Conservation (phyloP, 345 rosid genomes). For the Brassica carinata region DNA sequence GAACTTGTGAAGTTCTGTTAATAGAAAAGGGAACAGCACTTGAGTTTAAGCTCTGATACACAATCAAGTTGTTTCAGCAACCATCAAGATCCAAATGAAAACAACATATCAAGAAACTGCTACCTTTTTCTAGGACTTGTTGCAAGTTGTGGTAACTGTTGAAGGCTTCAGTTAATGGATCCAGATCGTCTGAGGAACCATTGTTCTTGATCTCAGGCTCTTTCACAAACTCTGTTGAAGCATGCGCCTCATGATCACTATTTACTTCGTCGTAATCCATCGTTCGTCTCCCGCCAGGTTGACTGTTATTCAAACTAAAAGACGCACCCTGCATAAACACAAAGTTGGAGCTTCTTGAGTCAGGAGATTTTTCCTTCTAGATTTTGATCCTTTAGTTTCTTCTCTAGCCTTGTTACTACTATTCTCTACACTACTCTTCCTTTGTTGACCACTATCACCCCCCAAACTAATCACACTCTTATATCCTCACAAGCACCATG, state of each 20-base stretch:
- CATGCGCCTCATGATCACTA: conserved; percentile 50
- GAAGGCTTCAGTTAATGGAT: conserved; percentile 59
- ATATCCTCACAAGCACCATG: conserved; percentile 42
- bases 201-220: conserved; percentile 48
- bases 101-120: conserved; percentile 7
- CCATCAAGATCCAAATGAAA: conserved; percentile 6
- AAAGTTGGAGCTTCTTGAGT: conserved; percentile 86
- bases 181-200: conserved; percentile 44
- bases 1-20: conserved; percentile 60
- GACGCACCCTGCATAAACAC: conserved; percentile 69
- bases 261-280: conserved; percentile 58
- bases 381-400: conserved; percentile 55
- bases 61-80: conserved; percentile 8
- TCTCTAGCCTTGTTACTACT: conserved; percentile 61
- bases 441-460: conserved; percentile 51
- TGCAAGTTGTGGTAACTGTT: conserved; percentile 58
- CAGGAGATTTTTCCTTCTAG: conserved; percentile 69
- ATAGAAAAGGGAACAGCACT: neutral
- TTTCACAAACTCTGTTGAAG: conserved; percentile 45
- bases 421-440: conserved; percentile 54
- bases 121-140: conserved; percentile 69
- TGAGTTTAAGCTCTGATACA: conserved; percentile 6
- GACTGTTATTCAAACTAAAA: conserved; percentile 56
- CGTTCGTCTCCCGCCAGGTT: conserved; percentile 50
- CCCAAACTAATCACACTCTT: conserved; percentile 48